Base-by-base conservation (phyloP, 371 early-diverging fungal genomes). In the Rhizopus arrhizus region DNA sequence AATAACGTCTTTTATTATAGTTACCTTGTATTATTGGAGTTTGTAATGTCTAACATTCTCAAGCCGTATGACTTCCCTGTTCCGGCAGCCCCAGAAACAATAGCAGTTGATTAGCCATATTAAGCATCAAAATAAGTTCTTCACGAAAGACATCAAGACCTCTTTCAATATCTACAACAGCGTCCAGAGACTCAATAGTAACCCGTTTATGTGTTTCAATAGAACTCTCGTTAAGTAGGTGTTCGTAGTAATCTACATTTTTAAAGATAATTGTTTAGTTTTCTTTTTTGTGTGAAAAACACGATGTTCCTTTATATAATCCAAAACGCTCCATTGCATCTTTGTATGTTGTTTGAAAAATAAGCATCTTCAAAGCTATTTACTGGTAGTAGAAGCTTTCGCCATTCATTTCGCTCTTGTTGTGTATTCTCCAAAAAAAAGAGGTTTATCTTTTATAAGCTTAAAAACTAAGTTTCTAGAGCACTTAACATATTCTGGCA, bases 311-410 rank as follows among this genome's bases (percentile, higher is more conserved):
- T 22, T 22, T 22, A 22, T 22, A 22, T 22, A 2, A 22, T 2
- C 22, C 22, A 22, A 22, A 22, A 2, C 22, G 22, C 22, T 22
- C 22, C 22, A 22, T 22, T 22, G 4, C 55, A 13, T 41, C 15
- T 55, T 55, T 48, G 12, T 47, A 56, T 46, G 48, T 56, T 2
- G 16, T 47, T 2, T 35, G 12, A 13, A 36, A 56, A 15, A 56
- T 56, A 3, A 47, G n/a, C 22, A 22, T 34, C 48, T 56, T 36
- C 22, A 36, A 15, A 28, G 52, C 46, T 11, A 59, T 45, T 22
- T 59, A 53, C 31, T 59, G 59, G 32, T 45, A 59, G 5, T 52
- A 59, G 28, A 32, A 59, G 0, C 7, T 22, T 33, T 59, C 59
- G 3, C 59, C 53, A 12, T 51, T 52, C 16, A 43, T 33, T 16